Conservation (phyloP, 192 early-diverging fungal species). For the Coemansia biformis region DNA sequence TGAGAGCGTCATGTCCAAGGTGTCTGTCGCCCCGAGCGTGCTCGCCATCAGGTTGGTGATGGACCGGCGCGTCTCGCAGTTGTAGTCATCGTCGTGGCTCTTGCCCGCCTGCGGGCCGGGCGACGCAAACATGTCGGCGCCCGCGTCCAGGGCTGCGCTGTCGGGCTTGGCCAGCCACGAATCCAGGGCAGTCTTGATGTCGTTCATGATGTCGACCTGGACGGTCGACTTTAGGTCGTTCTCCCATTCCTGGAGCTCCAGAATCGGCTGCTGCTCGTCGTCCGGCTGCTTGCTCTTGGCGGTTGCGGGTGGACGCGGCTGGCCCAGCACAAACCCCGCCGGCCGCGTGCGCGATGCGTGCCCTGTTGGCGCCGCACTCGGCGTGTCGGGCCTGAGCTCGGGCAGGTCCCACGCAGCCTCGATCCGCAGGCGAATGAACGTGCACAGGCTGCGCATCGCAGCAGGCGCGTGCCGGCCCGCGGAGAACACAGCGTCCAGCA, state of each 20-base stretch:
- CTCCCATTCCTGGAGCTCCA: constrained; percentile 44
- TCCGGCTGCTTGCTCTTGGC: no score
- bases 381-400: constrained; percentile 6
- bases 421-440: constrained; percentile 40
- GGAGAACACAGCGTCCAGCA: constrained; percentile 49
- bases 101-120: background rate
- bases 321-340: no score
- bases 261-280: constrained; percentile 23
- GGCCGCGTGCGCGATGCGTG: no score
- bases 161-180: constrained; percentile 40
- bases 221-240: constrained; percentile 35
- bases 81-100: background rate
- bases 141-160: background rate
- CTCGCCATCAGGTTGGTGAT: constrained; percentile 19
- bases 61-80: constrained; percentile 12
- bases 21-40: constrained; percentile 15
- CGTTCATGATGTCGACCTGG: constrained; percentile 39
- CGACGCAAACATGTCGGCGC: background rate
- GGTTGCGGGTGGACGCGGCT: no score
- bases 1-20: constrained; percentile 18
- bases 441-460: constrained; percentile 44
- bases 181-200: constrained; percentile 37
- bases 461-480: constrained; percentile 39
- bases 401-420: constrained; percentile 33
- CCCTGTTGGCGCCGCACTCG: constrained; percentile 4